Percentiles rank a stretch among this genome's conserved stretches.
Evolutionary conservation across 2,329 filamentous ascomycete genomes (phyloP).

Genomic region (Fusarium foetens): DNA sequence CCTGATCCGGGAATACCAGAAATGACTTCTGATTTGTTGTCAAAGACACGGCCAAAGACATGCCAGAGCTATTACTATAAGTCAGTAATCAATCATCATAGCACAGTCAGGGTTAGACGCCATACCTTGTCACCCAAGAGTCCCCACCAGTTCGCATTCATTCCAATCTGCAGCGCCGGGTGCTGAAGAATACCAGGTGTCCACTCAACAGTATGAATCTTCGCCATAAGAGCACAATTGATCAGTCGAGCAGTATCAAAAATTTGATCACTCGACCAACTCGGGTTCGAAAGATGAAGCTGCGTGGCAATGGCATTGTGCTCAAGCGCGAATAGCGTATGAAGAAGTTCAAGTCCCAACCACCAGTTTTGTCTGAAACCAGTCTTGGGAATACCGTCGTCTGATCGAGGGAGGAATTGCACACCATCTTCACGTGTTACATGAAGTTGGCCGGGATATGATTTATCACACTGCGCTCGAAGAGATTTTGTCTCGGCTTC

Average conservation of each 20-base stretch:
- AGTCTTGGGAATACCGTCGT: conserved; percentile 19
- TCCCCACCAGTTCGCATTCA: conserved; percentile 30
- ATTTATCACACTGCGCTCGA: background rate
- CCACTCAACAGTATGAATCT: conserved; percentile 33
- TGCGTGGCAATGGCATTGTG: conserved; percentile 24
- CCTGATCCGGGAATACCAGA: conserved; percentile 24
- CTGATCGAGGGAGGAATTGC: conserved; percentile 10
- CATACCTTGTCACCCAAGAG: conserved; percentile 19
- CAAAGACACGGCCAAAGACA: conserved; percentile 9
- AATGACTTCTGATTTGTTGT: conserved; percentile 26
- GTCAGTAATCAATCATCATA: background rate
- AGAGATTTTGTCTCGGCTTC: conserved; percentile 12
- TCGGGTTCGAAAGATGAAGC: conserved; percentile 18
- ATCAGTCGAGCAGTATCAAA: conserved; percentile 14
- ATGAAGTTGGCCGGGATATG: conserved; percentile 3
- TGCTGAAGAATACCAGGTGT: conserved; percentile 26
- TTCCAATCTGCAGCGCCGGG: conserved; percentile 16
- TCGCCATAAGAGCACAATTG: conserved; percentile 25
- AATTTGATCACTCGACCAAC: conserved; percentile 16
- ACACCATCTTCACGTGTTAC: background rate
- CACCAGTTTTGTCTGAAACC: conserved; percentile 29
- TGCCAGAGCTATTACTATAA: background rate
- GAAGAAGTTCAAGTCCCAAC: conserved; percentile 23
- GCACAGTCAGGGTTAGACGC: accelerated
- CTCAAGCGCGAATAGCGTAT: conserved; percentile 21